These are phyloP conservation scores for Abelmoschus esculentus DNA, from an alignment of 345 rosid genomes.

Conservation along the genomic window DNA sequence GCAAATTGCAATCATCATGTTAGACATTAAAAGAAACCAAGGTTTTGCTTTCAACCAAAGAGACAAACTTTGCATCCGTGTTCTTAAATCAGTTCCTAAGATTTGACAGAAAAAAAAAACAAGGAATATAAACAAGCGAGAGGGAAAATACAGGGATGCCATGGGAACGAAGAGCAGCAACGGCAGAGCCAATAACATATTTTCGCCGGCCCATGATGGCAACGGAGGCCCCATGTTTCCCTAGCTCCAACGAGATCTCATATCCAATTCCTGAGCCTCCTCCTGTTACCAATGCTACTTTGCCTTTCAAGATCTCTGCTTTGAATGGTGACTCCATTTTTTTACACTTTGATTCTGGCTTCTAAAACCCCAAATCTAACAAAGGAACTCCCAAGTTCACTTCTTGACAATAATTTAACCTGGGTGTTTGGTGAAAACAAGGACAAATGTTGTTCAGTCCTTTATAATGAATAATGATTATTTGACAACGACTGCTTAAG, in stretches of 20 bases:
- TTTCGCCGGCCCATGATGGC: constrained; percentile 81
- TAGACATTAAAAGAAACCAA: too few relatives aligned
- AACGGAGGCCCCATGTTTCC: constrained; percentile 60
- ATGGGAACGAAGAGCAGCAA: constrained; percentile 44
- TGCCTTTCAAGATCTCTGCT: constrained; percentile 41
- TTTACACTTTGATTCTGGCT: not conserved
- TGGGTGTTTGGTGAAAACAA: not conserved
- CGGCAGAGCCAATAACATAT: constrained; percentile 52
- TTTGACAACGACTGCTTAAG: too few relatives aligned
- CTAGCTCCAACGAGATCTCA: constrained; percentile 59
- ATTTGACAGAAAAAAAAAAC: too few relatives aligned
- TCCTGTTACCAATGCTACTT: constrained; percentile 66
- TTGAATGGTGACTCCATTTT: constrained; percentile 71
- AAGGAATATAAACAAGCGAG: not conserved
- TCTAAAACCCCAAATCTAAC: not conserved
- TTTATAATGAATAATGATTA: too few relatives aligned
- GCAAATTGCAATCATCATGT: too few relatives aligned
- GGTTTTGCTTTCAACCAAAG: too few relatives aligned
- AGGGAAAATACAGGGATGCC: constrained; percentile 40
- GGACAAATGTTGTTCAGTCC: not conserved
- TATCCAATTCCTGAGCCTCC: constrained; percentile 84
- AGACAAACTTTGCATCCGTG: too few relatives aligned
- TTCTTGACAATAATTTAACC: too few relatives aligned
- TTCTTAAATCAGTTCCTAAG: too few relatives aligned
- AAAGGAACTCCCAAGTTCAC: not conserved